Percentiles rank a stretch among this genome's conserved stretches.
Evolutionary conservation across 495 filamentous ascomycete species (phyloP).

Genomic region (Penicillium alfredii): DNA sequence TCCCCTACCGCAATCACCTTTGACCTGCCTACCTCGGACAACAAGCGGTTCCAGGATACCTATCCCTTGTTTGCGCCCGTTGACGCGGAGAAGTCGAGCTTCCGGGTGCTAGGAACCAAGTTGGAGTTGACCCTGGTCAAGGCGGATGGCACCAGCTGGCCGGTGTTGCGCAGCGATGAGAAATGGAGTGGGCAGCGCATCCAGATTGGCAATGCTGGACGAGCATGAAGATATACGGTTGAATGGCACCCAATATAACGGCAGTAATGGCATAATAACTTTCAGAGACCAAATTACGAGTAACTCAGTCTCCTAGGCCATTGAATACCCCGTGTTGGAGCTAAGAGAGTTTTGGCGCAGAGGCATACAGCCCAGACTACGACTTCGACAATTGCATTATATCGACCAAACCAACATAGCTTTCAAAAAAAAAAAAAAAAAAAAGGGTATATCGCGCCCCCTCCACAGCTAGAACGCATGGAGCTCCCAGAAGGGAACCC

Average conservation of each 20-base stretch:
- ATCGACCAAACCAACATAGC: too few relatives aligned
- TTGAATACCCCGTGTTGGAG: too few relatives aligned
- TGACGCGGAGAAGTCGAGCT: conserved; percentile 64
- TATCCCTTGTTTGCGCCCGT: conserved; percentile 74
- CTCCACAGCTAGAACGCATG: conserved; percentile 47
- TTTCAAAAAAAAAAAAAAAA: conserved; percentile 2
- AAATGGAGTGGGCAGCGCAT: conserved; percentile 70
- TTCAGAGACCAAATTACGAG: too few relatives aligned
- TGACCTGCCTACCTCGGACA: conserved; percentile 77
- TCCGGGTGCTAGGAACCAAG: conserved; percentile 91
- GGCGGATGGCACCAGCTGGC: conserved; percentile 78
- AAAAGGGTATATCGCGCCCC: conserved; percentile 37
- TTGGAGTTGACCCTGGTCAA: conserved; percentile 81
- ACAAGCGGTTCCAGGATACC: conserved; percentile 71
- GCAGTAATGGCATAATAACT: too few relatives aligned
- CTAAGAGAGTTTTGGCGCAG: too few relatives aligned
- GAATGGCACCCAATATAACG: too few relatives aligned
- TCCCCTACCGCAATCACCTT: conserved; percentile 52
- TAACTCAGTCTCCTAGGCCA: too few relatives aligned
- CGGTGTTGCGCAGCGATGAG: conserved; percentile 81
- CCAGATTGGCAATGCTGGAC: conserved; percentile 73
- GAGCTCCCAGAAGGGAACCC: conserved; percentile 42
- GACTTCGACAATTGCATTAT: too few relatives aligned
- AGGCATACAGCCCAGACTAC: too few relatives aligned
- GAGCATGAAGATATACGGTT: conserved; percentile 44